Base-by-base conservation (phyloP, 1,284 basidiomycete genomes). In the Violaceomyces palustris region DNA sequence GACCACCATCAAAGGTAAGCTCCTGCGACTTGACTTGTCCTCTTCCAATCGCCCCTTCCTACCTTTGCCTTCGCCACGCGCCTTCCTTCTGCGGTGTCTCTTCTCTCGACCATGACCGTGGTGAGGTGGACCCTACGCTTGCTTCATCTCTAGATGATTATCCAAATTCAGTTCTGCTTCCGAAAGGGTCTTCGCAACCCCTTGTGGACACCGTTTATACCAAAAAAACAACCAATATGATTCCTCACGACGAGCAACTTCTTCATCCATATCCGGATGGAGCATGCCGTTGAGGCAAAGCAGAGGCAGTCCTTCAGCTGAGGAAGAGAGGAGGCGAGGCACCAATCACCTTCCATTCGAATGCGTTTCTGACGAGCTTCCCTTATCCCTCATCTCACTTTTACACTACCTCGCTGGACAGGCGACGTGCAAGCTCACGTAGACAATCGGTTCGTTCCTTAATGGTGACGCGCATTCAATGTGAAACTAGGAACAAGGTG, bases 131-230 rank as follows among this genome's bases (percentile, higher is more conserved):
- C 38, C 27, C 6, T 11, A 4, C 37, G 6, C 12, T 8, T 9
- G 11, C 27, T 39, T 29, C 22, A 39, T n/a, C n/a, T n/a, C n/a
- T n/a, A n/a, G n/a, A 39, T 30, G 38, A 39, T 39, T 39, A 39
- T 18, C 30, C 22, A 46, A 45, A 28, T 56, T 38, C 56, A 59
- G 56, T 59, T 59, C 56, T 59, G 56, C 56, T 59, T 59, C 56
- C 56, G 56, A 59, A 59, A 54, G 56, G 53, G 56, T 49, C 51
- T 54, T 59, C 56, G 56, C 56, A 59, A 50, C 50, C 56, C 53
- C 56, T 59, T 59, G 56, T 59, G 56, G 56, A 59, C 48, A 59
- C 50, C 48, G n/a, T n/a, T 26, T 24, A 50, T 59, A 59, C 56
- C 56, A 50, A 51, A 50, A 54, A 47, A 43, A 59, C 53, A 59